Base-by-base conservation (phyloP, 768 basidiomycete species). In the Russula abietina region DNA sequence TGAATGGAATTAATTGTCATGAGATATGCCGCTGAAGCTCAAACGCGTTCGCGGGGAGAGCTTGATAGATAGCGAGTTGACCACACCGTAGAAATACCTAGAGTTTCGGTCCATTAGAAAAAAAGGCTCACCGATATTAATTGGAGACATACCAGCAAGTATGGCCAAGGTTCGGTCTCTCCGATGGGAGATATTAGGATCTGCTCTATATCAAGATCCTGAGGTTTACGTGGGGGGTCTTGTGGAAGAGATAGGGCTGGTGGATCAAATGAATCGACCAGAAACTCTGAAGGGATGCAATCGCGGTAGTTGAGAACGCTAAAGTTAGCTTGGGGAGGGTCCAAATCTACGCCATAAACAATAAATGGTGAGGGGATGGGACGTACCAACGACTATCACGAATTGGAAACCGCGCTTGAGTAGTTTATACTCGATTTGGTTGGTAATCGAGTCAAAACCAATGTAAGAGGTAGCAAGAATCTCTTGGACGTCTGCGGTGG, bases 41-140 rank as follows among this genome's bases (percentile, higher is more conserved):
- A 64, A 90, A 90, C n/a, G 83, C 83, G 50, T 79, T 80, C 3
- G 76, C 73, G 0, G 86, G 76, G 56, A 87, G 79, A 4, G 83
- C 79, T 75, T 96, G 87, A 75, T 98, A 99, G 39, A 93, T 76
- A 6, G 87, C 85, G 60, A 98, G 74, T 66, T 89, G 83, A 2
- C 93, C 93, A 24, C 86, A 91, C 50, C 86, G 82, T 67, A 93
- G 77, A 71, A 93, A 85, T 14, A 93, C 82, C 93, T 94, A 63
- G 2, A 56, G 67, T 19, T 52, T 24, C 2, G 19, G 62, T 14
- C 49, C 53, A 57, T 64, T 45, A 64, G 56, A 58, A 49, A 64
- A 48, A 5, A 19, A 33, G 3, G 16, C 22, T 1, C 0, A 17
- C n/a, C 12, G 9, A 28, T 11, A 32, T 41, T 8, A 36, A 46